These are phyloP conservation scores for Diaporthe sp. DNA, from an alignment of 2,329 filamentous ascomycete species.

Conservation along the genomic window DNA sequence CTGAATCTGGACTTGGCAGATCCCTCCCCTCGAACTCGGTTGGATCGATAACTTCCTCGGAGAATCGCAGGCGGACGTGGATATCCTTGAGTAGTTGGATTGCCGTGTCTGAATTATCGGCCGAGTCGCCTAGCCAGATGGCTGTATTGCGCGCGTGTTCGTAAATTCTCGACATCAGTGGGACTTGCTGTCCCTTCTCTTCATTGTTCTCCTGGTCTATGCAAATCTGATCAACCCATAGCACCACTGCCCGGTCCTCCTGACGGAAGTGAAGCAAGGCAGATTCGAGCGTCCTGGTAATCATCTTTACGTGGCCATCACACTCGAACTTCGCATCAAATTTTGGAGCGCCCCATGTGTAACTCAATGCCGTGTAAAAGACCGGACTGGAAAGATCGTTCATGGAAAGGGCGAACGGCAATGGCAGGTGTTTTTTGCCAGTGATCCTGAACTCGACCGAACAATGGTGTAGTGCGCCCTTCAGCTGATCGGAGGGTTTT, in stretches of 20 bases:
- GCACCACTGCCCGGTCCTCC: neutral
- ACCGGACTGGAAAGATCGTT: neutral
- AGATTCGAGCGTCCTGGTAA: neutral
- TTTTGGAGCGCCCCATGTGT: neutral
- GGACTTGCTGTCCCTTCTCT: neutral
- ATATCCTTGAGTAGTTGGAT: neutral
- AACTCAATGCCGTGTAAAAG: neutral
- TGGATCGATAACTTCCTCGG: neutral
- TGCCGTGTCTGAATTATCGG: neutral
- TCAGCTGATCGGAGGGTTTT: neutral
- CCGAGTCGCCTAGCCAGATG: neutral
- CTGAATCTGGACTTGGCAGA: neutral
- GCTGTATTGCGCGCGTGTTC: neutral
- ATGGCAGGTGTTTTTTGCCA: too few species aligned
- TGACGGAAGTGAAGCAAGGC: neutral
- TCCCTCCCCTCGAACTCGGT: neutral
- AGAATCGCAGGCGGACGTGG: neutral
- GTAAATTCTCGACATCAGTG: neutral
- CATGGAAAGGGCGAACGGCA: neutral
- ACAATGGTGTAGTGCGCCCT: neutral
- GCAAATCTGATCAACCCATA: conserved; percentile 7
- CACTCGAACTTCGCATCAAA: neutral
- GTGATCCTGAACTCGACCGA: neutral
- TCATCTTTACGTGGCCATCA: neutral
- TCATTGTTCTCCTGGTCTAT: conserved; percentile 7